Evolutionary conservation across 2,329 filamentous ascomycete genomes (phyloP).

Genomic region (Sordariomycetes sp.): DNA sequence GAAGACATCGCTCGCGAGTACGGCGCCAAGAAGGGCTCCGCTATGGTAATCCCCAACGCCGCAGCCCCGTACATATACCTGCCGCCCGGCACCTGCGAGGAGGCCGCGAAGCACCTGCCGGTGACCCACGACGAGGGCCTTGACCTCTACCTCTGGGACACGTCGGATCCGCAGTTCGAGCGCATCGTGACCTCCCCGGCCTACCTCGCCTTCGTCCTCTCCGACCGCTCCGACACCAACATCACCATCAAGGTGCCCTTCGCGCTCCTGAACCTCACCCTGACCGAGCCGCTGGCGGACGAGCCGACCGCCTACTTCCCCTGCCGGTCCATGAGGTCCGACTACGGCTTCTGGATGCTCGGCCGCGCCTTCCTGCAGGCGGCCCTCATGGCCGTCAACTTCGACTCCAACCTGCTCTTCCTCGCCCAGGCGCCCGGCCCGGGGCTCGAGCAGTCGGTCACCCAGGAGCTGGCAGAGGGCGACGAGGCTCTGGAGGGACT

Average conservation of each 20-base stretch:
- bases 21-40: constrained; percentile 13
- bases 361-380: constrained; percentile 35
- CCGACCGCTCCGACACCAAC: constrained; percentile 15
- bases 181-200: constrained; percentile 28
- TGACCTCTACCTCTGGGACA: constrained; percentile 30
- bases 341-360: constrained; percentile 16
- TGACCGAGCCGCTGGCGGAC: constrained; percentile 21
- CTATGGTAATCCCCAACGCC: constrained; percentile 20
- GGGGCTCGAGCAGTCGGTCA: constrained; percentile 9
- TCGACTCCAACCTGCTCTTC: constrained; percentile 21
- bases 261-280: constrained; percentile 23
- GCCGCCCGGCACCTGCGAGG: constrained; percentile 27
- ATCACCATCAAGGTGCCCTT: constrained; percentile 14
- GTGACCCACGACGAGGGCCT: constrained; percentile 21
- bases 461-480: not conserved
- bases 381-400: constrained; percentile 31
- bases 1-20: constrained; percentile 17
- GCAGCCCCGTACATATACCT: constrained; percentile 29
- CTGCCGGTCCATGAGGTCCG: constrained; percentile 19
- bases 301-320: constrained; percentile 28
- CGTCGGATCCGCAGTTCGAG: constrained; percentile 17
- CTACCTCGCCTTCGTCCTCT: constrained; percentile 27
- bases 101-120: constrained; percentile 23
- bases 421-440: constrained; percentile 30
- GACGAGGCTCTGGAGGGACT: not conserved